A percentile compares a stretch with the other conserved stretches of the same genome.
phyloP scores from a whole-genome alignment of 108 stramenopile species.

The Nitzschia putrida region DNA sequence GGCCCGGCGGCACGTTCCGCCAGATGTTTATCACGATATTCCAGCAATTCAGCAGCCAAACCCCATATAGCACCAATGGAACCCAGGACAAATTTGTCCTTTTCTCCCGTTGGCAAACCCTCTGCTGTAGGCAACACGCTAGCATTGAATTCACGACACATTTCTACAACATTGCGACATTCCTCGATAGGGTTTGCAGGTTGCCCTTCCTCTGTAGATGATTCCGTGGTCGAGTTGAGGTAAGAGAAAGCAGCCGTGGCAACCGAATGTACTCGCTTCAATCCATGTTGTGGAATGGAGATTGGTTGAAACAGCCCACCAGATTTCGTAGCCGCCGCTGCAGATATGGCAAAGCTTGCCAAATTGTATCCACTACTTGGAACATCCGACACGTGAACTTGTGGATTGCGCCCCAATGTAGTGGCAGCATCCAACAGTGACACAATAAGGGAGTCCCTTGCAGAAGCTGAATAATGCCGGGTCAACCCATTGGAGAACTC shows the following conservation, averaged over 20 bases:
- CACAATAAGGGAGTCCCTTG: slow-evolving; percentile 56
- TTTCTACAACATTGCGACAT: slow-evolving; percentile 43
- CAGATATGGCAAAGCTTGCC: slow-evolving; percentile 29
- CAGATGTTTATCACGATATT: slow-evolving; percentile 25
- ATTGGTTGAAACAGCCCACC: slow-evolving; percentile 53
- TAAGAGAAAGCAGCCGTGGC: slow-evolving; percentile 54
- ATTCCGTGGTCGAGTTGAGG: slow-evolving; percentile 34
- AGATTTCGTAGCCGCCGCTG: slow-evolving; percentile 24
- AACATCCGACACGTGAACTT: slow-evolving; percentile 51
- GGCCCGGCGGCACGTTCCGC: slow-evolving; percentile 44
- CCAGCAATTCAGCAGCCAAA: slow-evolving; percentile 39
- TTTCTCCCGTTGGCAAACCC: slow-evolving; percentile 39
- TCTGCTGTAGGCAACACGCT: slow-evolving; percentile 57
- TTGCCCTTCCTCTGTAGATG: slow-evolving; percentile 30
- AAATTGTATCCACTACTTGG: slow-evolving; percentile 44
- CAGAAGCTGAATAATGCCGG: slow-evolving; percentile 27
- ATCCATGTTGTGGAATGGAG: slow-evolving; percentile 52
- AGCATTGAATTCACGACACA: slow-evolving; percentile 68
- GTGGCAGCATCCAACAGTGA: slow-evolving; percentile 56
- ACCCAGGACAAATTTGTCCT: slow-evolving; percentile 53
- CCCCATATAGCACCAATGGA: slow-evolving; percentile 60
- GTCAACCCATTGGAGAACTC: slow-evolving; percentile 42
- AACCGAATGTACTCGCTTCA: slow-evolving; percentile 59
- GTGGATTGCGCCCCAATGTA: slow-evolving; percentile 39
- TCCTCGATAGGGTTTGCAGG: slow-evolving; percentile 47